Evolutionary conservation across 257 asterid genomes (phyloP).

Genomic region (Rehmannia glutinosa): DNA sequence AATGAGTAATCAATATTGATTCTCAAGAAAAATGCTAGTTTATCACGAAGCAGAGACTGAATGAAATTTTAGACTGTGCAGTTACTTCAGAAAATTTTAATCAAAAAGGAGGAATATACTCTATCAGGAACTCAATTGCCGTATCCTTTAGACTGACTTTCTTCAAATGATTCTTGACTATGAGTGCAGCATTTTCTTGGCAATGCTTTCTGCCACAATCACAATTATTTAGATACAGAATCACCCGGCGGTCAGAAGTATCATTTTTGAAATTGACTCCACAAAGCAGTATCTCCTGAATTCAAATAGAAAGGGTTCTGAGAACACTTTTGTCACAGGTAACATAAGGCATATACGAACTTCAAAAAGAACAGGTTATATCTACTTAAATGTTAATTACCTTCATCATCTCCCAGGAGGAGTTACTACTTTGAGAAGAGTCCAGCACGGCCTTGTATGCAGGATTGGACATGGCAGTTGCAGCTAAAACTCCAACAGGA

Average conservation of each 20-base stretch:
- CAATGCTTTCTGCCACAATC: slow-evolving; percentile 76
- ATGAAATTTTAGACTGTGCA: background rate
- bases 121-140: slow-evolving; percentile 79
- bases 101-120: slow-evolving; percentile 41
- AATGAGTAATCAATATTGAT: background rate
- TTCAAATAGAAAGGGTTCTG: slow-evolving; percentile 18
- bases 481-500: slow-evolving; percentile 97
- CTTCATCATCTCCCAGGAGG: slow-evolving; percentile 99
- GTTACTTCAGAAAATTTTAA: background rate
- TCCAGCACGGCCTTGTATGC: slow-evolving; percentile 98
- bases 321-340: background rate
- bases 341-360: background rate
- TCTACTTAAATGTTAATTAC: slow-evolving; percentile 29
- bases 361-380: slow-evolving; percentile 1
- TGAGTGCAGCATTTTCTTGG: slow-evolving; percentile 65
- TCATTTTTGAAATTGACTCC: slow-evolving; percentile 78
- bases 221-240: slow-evolving; percentile 71
- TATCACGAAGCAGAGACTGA: background rate
- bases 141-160: slow-evolving; percentile 78
- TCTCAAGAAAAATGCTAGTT: background rate
- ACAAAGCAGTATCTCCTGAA: slow-evolving; percentile 92
- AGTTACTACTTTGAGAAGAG: slow-evolving; percentile 95
- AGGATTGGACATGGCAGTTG: slow-evolving; percentile 99
- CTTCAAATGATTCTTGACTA: slow-evolving; percentile 66
- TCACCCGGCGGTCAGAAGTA: slow-evolving; percentile 63